These are phyloP conservation scores for Leucocoprinus sp. DNA, from an alignment of 768 basidiomycete species.

Conservation along the genomic window DNA sequence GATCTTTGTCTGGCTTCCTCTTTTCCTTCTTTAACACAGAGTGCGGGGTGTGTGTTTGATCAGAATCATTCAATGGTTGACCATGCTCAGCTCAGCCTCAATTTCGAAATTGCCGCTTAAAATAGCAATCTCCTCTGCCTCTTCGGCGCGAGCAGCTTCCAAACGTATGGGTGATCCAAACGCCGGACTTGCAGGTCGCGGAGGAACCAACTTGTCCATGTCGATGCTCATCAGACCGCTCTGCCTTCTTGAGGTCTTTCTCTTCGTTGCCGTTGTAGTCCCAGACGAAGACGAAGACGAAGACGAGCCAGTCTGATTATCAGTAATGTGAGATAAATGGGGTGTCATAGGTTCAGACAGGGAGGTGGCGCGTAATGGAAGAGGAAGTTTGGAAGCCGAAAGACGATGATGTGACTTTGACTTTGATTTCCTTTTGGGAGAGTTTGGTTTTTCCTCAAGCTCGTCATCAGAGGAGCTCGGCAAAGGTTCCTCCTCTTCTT, in stretches of 20 bases:
- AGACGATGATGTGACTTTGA: conserved; percentile 32
- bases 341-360: conserved; percentile 24
- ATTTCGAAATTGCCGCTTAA: conserved; percentile 25
- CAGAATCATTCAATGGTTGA: neutral
- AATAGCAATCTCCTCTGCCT: conserved; percentile 43
- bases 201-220: conserved; percentile 32
- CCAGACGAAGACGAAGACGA: conserved; percentile 15
- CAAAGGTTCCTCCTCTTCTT: conserved; percentile 56
- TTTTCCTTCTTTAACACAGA: conserved; percentile 34
- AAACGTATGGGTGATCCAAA: conserved; percentile 56
- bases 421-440: conserved; percentile 35
- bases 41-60: conserved; percentile 3
- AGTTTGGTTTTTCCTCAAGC: conserved; percentile 27
- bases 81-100: conserved; percentile 27
- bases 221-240: conserved; percentile 48
- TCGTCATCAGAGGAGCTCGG: conserved; percentile 38
- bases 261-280: conserved; percentile 20
- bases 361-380: conserved; percentile 35
- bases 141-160: conserved; percentile 48
- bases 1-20: conserved; percentile 30
- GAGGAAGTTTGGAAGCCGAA: conserved; percentile 39
- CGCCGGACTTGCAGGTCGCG: conserved; percentile 58
- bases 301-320: conserved; percentile 13
- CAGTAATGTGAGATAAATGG: conserved; percentile 11
- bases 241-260: conserved; percentile 36